These are phyloP conservation scores for Boletus sensibilis DNA, from an alignment of 768 basidiomycete genomes.

Conservation along the genomic window DNA sequence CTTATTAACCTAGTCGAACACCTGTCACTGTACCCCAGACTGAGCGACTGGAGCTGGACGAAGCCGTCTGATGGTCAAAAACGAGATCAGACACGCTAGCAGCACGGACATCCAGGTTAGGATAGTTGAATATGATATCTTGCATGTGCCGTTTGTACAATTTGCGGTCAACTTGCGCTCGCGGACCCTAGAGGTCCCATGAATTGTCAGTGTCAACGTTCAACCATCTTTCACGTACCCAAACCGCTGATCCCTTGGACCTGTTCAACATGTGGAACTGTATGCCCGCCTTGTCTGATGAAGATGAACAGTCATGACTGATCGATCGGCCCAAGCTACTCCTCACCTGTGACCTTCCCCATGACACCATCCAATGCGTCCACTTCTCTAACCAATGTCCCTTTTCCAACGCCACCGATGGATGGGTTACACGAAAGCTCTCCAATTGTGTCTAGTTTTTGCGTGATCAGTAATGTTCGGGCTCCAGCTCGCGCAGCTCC, in stretches of 20 bases:
- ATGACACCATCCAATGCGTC: slow-evolving; percentile 89
- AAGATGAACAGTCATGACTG: background rate
- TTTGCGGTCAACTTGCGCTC: slow-evolving; percentile 86
- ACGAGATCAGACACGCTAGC: slow-evolving; percentile 80
- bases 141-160: slow-evolving; percentile 87
- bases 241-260: slow-evolving; percentile 86
- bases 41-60: slow-evolving; percentile 21
- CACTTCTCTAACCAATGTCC: slow-evolving; percentile 86
- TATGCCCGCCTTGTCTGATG: slow-evolving; percentile 79
- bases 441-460: slow-evolving; percentile 77
- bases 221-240: slow-evolving; percentile 52
- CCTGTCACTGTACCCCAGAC: slow-evolving; percentile 59
- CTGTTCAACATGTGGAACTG: slow-evolving; percentile 85
- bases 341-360: slow-evolving; percentile 75
- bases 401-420: slow-evolving; percentile 90
- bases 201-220: background rate
- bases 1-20: slow-evolving; percentile 59
- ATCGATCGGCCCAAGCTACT: background rate
- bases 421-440: slow-evolving; percentile 90
- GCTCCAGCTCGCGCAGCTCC: slow-evolving; percentile 84
- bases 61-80: slow-evolving; percentile 46
- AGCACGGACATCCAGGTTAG: slow-evolving; percentile 64
- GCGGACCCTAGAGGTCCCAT: slow-evolving; percentile 60
- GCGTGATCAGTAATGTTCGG: slow-evolving; percentile 76
- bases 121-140: slow-evolving; percentile 57